Evolutionary conservation across 805 yeast genomes (phyloP).

Genomic region (Clavispora vitiphila): DNA sequence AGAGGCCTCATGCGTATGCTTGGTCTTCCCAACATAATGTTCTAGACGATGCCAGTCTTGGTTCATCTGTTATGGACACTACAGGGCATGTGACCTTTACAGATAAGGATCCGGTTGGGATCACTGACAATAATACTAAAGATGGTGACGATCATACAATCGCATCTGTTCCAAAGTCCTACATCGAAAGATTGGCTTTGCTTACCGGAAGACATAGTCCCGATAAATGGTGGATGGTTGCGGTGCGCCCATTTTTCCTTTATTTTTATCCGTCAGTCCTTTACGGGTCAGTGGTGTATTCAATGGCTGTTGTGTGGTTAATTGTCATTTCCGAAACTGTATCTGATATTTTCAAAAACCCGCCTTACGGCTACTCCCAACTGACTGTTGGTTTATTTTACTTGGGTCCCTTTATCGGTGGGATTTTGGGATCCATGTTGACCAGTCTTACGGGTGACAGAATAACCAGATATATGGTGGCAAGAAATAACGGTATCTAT

Average conservation of each 20-base stretch:
- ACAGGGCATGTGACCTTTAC: not conserved
- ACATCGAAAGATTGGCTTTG: conserved; percentile 31
- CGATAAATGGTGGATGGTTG: conserved; percentile 53
- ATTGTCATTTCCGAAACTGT: conserved; percentile 57
- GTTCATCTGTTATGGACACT: conserved; percentile 11
- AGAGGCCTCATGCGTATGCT: conserved; percentile 29
- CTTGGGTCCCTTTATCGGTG: conserved; percentile 53
- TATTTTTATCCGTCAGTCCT: conserved; percentile 47
- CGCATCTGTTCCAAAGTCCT: conserved; percentile 13
- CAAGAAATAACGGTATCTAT: conserved; percentile 48
- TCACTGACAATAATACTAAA: not conserved
- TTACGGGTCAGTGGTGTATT: conserved; percentile 48
- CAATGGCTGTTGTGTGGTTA: conserved; percentile 60
- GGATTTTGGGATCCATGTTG: conserved; percentile 49
- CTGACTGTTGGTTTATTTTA: conserved; percentile 50
- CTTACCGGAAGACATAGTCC: conserved; percentile 45
- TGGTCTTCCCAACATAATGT: conserved; percentile 12
- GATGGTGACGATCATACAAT: not conserved
- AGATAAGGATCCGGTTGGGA: not conserved
- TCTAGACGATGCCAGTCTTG: conserved; percentile 11
- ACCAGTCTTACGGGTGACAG: conserved; percentile 50
- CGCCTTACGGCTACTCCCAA: conserved; percentile 42
- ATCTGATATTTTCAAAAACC: conserved; percentile 41
- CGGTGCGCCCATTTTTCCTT: conserved; percentile 50
- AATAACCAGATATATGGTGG: conserved; percentile 40